phyloP scores from a whole-genome alignment of 1,284 basidiomycete species.

The Dichomitus squalens region DNA sequence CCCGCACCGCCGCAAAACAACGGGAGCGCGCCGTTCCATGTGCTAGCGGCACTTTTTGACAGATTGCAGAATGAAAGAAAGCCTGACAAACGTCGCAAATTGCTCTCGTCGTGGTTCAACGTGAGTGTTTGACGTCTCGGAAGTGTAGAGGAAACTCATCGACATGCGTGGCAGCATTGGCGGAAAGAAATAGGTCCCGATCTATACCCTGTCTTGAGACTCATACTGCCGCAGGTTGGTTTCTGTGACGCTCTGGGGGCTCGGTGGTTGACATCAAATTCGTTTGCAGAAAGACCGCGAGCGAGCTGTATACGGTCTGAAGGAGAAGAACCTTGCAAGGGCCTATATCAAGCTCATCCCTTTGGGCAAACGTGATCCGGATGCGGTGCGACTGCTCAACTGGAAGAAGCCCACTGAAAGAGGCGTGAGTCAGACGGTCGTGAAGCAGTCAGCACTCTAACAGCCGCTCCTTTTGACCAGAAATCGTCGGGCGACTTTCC shows the following conservation, averaged over 20 bases:
- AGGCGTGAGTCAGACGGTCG: slow-evolving; percentile 46
- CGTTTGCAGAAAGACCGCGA: slow-evolving; percentile 82
- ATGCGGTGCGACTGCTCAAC: slow-evolving; percentile 79
- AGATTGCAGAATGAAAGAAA: slow-evolving; percentile 69
- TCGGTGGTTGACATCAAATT: not conserved
- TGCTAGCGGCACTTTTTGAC: slow-evolving; percentile 68
- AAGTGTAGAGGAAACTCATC: not conserved
- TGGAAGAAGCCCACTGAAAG: slow-evolving; percentile 87
- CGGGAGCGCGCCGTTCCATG: slow-evolving; percentile 67
- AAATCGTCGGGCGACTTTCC: slow-evolving; percentile 84
- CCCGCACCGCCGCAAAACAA: slow-evolving; percentile 61
- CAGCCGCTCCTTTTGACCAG: slow-evolving; percentile 36
- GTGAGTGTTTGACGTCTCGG: slow-evolving; percentile 46
- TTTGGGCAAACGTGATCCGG: slow-evolving; percentile 74
- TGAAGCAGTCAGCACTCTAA: not conserved
- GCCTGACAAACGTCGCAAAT: slow-evolving; percentile 65
- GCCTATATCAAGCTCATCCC: slow-evolving; percentile 88
- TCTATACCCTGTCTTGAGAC: slow-evolving; percentile 73
- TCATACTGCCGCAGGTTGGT: slow-evolving; percentile 74
- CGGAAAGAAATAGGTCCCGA: slow-evolving; percentile 72
- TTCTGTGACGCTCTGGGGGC: not conserved
- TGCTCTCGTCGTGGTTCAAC: slow-evolving; percentile 72
- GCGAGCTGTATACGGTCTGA: slow-evolving; percentile 86
- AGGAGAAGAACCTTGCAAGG: slow-evolving; percentile 90
- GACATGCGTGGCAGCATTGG: slow-evolving; percentile 59